Evolutionary conservation across 208 protist species (phyloP), one percentile per base, ranked within the genome.

Genomic region (Crithidia sp.): DNA sequence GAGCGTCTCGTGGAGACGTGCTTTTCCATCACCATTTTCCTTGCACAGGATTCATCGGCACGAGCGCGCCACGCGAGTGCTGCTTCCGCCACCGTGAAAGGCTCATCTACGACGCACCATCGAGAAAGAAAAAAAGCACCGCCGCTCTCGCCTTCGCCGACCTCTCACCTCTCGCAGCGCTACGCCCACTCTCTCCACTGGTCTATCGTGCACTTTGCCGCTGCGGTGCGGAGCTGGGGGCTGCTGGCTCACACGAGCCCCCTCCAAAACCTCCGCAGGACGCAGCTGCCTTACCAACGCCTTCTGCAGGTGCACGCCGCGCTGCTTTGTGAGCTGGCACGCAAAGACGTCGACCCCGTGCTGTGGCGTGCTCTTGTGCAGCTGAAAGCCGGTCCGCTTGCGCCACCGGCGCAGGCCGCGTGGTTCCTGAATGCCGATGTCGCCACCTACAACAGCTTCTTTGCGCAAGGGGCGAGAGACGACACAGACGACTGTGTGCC

Each of bases 21-120:
- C 47, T 72, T 96, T 50, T 96, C 91, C 2, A 69, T 61, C 40
- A 91, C 67, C 50, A 77, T 93, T 19, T 90, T 93, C 66, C 71
- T 96, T 43, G 90, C 91, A 7, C 83, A 85, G 60, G 41, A 65
- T 65, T 70, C 41, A 5, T 74, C 67, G 7, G 19, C 72, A 8
- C 64, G 28, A 41, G 77, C 57, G 43, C 47, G 17, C 43, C 19
- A 6, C 50, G 28, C 28, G 57, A 44, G 53, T 45, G 50, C 19
- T n/a, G 53, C 44, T 13, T 49, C 7, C 45, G 45, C 9, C 45
- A 49, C 45, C 7, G 45, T 7, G 45, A 49, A 49, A 49, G 45
- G 45, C 45, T 49, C 12, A 0, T 2, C 7, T 49, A 28, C 1
- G 28, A 28, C 28, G 28, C 28, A 28, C 28, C 28, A 28, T 28